Evolutionary conservation across 1,284 basidiomycete genomes (phyloP).

Genomic region (Boletus subluridellus): DNA sequence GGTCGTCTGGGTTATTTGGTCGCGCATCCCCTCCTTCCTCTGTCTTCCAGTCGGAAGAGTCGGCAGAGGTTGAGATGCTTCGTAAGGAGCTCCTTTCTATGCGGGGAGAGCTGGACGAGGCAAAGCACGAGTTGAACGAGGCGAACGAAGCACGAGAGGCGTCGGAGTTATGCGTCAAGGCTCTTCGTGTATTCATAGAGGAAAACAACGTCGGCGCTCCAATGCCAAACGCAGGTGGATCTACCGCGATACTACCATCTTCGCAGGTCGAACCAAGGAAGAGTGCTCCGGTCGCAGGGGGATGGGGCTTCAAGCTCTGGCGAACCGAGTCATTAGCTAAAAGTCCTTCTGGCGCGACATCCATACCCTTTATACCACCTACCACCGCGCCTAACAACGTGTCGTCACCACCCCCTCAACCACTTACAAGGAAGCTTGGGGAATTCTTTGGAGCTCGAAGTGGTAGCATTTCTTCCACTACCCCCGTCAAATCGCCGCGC

Average conservation of each 20-base stretch:
- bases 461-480: constrained; percentile 47
- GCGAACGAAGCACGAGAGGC: constrained; percentile 81
- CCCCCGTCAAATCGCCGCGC: constrained; percentile 30
- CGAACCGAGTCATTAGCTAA: constrained; percentile 40
- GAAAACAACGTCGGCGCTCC: constrained; percentile 58
- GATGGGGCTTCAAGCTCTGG: constrained; percentile 69
- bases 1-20: constrained; percentile 52
- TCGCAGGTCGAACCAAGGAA: constrained; percentile 44
- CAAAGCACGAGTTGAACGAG: constrained; percentile 67
- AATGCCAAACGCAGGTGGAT: constrained; percentile 20
- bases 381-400: constrained; percentile 15
- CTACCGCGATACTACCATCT: constrained; percentile 7
- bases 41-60: constrained; percentile 34
- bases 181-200: constrained; percentile 81
- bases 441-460: constrained; percentile 61
- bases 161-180: constrained; percentile 80
- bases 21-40: constrained; percentile 42
- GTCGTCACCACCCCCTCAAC: constrained; percentile 34
- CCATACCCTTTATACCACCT: constrained; percentile 35
- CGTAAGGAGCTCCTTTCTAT: constrained; percentile 59
- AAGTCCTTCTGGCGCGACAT: constrained; percentile 19
- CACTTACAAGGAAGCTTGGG: constrained; percentile 58
- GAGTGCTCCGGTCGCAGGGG: constrained; percentile 24
- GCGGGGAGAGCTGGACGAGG: constrained; percentile 59
- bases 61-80: constrained; percentile 51